A percentile compares a stretch with the other conserved stretches of the same genome.
phyloP scores from a whole-genome alignment of 345 rosid genomes.

The Gossypium thurberi region DNA sequence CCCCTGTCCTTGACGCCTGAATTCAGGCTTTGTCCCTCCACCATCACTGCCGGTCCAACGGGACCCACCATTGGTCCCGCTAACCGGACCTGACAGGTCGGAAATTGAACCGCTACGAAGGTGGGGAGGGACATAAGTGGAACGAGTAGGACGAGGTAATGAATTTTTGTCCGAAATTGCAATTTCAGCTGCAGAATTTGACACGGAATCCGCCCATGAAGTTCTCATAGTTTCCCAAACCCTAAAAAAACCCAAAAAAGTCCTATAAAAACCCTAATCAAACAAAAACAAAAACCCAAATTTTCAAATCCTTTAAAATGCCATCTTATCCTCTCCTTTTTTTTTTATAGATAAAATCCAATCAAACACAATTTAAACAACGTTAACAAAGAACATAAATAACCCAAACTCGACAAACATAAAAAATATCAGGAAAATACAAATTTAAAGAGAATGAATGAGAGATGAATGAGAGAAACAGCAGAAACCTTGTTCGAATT shows the following conservation, averaged over 20 bases:
- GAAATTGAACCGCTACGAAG: conserved; percentile 54
- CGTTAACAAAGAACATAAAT: background rate
- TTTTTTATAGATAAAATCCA: background rate
- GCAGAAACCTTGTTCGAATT: background rate
- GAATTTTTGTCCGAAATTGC: conserved; percentile 29
- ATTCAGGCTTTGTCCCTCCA: background rate
- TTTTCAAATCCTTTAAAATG: conserved; percentile 1
- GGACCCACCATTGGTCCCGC: conserved; percentile 44
- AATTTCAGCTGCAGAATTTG: conserved; percentile 76
- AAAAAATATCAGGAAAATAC: too few relatives aligned
- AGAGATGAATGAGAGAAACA: background rate
- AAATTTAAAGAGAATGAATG: background rate
- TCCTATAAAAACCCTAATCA: background rate
- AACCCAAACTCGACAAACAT: too few relatives aligned
- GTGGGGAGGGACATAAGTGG: conserved; percentile 83
- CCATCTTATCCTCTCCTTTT: background rate
- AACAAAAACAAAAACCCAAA: background rate
- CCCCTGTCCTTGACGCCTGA: conserved; percentile 38
- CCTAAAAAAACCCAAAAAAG: background rate
- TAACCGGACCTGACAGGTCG: conserved; percentile 21
- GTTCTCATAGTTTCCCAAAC: conserved; percentile 48
- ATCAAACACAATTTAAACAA: background rate
- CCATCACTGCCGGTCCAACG: background rate
- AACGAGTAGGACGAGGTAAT: conserved; percentile 16
- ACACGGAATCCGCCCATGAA: conserved; percentile 93